phyloP scores from a whole-genome alignment of 2,329 filamentous ascomycete genomes.

The Canariomyces notabilis region DNA sequence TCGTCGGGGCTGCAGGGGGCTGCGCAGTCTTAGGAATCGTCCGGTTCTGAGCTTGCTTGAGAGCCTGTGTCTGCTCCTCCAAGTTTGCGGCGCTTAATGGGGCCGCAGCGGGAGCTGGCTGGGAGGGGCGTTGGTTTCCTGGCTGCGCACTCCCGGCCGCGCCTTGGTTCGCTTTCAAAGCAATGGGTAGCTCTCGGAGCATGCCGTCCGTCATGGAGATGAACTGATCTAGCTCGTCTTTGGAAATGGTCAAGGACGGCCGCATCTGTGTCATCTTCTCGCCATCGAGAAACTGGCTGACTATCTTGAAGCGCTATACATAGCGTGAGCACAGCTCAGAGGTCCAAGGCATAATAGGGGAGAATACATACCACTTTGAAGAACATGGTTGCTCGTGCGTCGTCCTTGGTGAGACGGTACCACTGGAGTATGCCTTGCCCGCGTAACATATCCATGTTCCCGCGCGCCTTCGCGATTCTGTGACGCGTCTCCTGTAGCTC shows the following conservation, averaged over 20 bases:
- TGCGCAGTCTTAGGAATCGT: slow-evolving; percentile 43
- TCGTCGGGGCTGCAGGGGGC: slow-evolving; percentile 53
- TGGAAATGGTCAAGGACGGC: slow-evolving; percentile 47
- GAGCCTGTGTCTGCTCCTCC: slow-evolving; percentile 47
- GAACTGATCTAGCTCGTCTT: slow-evolving; percentile 46
- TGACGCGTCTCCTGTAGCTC: slow-evolving; percentile 40
- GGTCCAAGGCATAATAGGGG: background rate
- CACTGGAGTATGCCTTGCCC: slow-evolving; percentile 42
- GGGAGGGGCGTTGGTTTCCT: slow-evolving; percentile 22
- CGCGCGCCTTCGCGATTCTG: slow-evolving; percentile 39
- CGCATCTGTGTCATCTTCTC: slow-evolving; percentile 42
- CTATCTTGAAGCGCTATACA: slow-evolving; percentile 46
- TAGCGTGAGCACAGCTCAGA: slow-evolving; percentile 6
- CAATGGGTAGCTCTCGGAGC: slow-evolving; percentile 45
- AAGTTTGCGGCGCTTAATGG: slow-evolving; percentile 43
- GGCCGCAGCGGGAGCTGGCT: slow-evolving; percentile 19
- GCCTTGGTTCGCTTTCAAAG: slow-evolving; percentile 4
- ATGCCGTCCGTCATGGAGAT: slow-evolving; percentile 47
- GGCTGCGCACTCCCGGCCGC: slow-evolving; percentile 14
- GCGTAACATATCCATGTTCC: slow-evolving; percentile 41
- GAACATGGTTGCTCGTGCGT: slow-evolving; percentile 46
- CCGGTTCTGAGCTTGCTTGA: slow-evolving; percentile 44
- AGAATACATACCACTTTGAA: slow-evolving; percentile 45
- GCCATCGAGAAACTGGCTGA: slow-evolving; percentile 49
- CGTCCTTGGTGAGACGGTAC: slow-evolving; percentile 46